A percentile compares a stretch with the other conserved stretches of the same genome.
Evolutionary conservation across 495 filamentous ascomycete species (phyloP).

Genomic region (Lasiosphaeria hispida): DNA sequence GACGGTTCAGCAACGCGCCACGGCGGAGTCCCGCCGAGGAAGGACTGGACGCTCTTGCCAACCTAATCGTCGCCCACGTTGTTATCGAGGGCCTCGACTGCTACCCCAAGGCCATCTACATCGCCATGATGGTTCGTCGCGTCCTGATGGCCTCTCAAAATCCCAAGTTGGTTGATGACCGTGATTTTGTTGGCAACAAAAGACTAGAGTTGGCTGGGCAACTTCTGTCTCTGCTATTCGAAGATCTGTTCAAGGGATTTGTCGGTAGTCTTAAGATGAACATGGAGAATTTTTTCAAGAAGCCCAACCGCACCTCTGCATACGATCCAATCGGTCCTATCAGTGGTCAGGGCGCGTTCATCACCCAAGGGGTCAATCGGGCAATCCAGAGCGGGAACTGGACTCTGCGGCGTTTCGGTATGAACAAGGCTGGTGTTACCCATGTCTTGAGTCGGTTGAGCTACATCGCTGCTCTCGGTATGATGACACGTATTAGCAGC

Average conservation of each 20-base stretch:
- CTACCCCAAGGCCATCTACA: slow-evolving; percentile 89
- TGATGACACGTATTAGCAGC: slow-evolving; percentile 99
- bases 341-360: slow-evolving; percentile 70
- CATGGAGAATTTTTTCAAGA: slow-evolving; percentile 90
- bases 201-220: slow-evolving; percentile 90
- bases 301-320: slow-evolving; percentile 76
- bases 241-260: slow-evolving; percentile 95
- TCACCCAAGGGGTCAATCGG: slow-evolving; percentile 86
- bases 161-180: slow-evolving; percentile 83
- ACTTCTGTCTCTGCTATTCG: slow-evolving; percentile 91
- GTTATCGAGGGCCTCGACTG: slow-evolving; percentile 88
- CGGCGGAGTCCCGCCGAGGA: slow-evolving; percentile 76
- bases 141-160: slow-evolving; percentile 92
- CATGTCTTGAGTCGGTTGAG: slow-evolving; percentile 93
- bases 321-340: slow-evolving; percentile 83
- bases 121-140: slow-evolving; percentile 92
- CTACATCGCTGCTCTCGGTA: slow-evolving; percentile 96
- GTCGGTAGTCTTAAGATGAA: slow-evolving; percentile 81
- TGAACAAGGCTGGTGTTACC: slow-evolving; percentile 95
- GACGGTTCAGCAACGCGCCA: slow-evolving; percentile 35
- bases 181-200: slow-evolving; percentile 98
- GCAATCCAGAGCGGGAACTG: slow-evolving; percentile 97
- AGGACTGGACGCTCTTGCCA: slow-evolving; percentile 85
- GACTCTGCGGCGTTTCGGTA: slow-evolving; percentile 94
- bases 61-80: slow-evolving; percentile 89